phyloP scores from a whole-genome alignment of 2,329 filamentous ascomycete species.

The Clarireedia hainanense region DNA sequence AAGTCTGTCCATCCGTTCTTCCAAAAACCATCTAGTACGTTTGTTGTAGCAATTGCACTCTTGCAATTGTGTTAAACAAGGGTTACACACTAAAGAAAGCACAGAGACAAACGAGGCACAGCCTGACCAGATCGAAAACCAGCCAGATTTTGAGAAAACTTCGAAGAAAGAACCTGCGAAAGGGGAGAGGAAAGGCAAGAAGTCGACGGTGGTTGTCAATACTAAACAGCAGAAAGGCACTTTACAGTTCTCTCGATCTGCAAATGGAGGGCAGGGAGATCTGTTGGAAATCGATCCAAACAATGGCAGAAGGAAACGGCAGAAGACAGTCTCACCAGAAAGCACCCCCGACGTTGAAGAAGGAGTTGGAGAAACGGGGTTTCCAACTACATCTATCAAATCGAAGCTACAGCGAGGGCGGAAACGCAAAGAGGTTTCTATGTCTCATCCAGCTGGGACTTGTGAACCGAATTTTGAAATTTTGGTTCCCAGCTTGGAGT shows the following conservation, averaged over 20 bases:
- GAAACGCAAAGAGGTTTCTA: neutral
- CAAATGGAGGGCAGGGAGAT: slow-evolving; percentile 11
- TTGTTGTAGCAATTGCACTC: neutral
- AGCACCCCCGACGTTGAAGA: neutral
- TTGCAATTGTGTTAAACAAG: neutral
- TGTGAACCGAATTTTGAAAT: neutral
- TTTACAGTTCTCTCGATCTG: neutral
- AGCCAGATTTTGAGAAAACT: neutral
- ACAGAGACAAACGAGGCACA: neutral
- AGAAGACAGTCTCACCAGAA: slow-evolving; percentile 31
- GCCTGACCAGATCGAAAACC: neutral
- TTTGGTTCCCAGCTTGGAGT: too few relatives aligned
- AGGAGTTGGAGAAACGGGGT: neutral
- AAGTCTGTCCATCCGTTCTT: slow-evolving; percentile 28
- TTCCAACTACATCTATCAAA: neutral
- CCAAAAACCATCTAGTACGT: slow-evolving; percentile 25
- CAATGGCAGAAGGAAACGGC: slow-evolving; percentile 35
- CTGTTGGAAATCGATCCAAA: slow-evolving; percentile 27
- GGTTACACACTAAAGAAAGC: neutral
- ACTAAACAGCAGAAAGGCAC: neutral
- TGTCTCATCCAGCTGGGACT: neutral
- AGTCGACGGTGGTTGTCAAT: neutral
- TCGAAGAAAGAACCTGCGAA: neutral
- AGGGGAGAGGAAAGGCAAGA: neutral
- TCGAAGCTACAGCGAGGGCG: neutral